phyloP scores from a whole-genome alignment of 495 filamentous ascomycete species.

The Aspergillus leporis region DNA sequence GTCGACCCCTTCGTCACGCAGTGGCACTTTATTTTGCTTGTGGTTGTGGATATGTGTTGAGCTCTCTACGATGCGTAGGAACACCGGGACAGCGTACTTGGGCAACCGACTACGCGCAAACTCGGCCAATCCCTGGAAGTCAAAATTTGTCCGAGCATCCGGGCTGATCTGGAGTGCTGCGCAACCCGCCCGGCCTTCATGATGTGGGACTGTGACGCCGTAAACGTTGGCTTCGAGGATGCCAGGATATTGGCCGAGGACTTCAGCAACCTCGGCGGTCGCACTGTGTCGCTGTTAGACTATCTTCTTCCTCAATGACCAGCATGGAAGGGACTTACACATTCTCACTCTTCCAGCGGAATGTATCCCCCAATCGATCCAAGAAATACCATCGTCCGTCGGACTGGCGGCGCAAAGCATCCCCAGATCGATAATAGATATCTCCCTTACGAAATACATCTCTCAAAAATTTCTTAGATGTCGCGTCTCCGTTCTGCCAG shows the following conservation, averaged over 20 bases:
- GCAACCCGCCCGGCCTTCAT: slow-evolving; percentile 73
- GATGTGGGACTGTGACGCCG: slow-evolving; percentile 67
- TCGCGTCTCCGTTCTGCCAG: slow-evolving; percentile 64
- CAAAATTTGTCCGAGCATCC: slow-evolving; percentile 45
- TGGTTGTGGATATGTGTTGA: slow-evolving; percentile 74
- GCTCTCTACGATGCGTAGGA: slow-evolving; percentile 62
- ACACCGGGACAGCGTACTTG: slow-evolving; percentile 75
- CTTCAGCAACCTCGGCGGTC: slow-evolving; percentile 73
- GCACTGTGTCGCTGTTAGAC: slow-evolving; percentile 25
- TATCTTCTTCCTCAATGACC: background rate
- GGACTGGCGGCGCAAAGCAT: slow-evolving; percentile 61
- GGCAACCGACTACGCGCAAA: slow-evolving; percentile 60
- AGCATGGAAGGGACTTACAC: slow-evolving; percentile 44
- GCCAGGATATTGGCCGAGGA: slow-evolving; percentile 63
- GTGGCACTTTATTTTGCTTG: slow-evolving; percentile 78
- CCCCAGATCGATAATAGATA: slow-evolving; percentile 72
- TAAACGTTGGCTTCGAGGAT: slow-evolving; percentile 79
- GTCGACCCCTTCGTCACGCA: slow-evolving; percentile 71
- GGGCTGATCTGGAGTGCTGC: slow-evolving; percentile 53
- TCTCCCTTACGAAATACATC: slow-evolving; percentile 77
- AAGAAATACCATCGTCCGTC: slow-evolving; percentile 81
- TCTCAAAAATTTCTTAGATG: slow-evolving; percentile 65
- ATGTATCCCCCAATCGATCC: slow-evolving; percentile 78
- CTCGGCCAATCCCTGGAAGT: slow-evolving; percentile 53
- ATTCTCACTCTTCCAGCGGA: slow-evolving; percentile 83